Evolutionary conservation across 495 filamentous ascomycete species (phyloP).

Genomic region (Talaromyces liani): DNA sequence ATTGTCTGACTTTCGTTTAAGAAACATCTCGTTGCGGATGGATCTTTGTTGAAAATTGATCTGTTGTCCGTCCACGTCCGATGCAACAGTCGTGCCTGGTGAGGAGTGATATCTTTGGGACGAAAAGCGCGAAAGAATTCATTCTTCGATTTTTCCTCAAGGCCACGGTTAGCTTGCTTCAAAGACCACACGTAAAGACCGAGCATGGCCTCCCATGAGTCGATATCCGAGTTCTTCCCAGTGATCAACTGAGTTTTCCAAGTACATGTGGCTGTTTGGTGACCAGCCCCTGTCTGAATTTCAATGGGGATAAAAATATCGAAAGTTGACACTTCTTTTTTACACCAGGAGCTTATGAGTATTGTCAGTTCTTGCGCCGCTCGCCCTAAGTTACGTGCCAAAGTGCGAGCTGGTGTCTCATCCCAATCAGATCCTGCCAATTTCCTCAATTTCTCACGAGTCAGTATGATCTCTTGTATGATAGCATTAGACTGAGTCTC

Average conservation of each 20-base stretch:
- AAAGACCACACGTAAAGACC: conserved; percentile 6
- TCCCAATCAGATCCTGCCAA: conserved; percentile 18
- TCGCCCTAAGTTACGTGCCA: conserved; percentile 19
- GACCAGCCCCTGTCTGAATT: not conserved
- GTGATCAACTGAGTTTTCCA: not conserved
- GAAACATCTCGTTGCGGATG: too few relatives aligned
- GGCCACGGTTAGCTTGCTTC: not conserved
- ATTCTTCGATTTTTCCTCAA: not conserved
- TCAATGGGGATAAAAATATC: not conserved
- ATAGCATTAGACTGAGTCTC: not conserved
- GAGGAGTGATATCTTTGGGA: not conserved
- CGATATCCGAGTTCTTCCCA: not conserved
- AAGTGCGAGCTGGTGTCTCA: conserved; percentile 23
- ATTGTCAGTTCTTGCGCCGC: conserved; percentile 15
- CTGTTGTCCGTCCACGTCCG: not conserved
- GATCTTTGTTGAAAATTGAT: not conserved
- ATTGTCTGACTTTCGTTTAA: too few relatives aligned
- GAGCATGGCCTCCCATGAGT: not conserved
- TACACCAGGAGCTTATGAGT: not conserved
- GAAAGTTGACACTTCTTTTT: not conserved
- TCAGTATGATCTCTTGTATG: not conserved
- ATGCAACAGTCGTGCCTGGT: not conserved
- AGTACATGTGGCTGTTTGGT: not conserved
- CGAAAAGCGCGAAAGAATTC: not conserved
- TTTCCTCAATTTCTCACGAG: not conserved